Evolutionary conservation across 176 grass and related monocot species (phyloP).

Genomic region (Oryza glumipatula): DNA sequence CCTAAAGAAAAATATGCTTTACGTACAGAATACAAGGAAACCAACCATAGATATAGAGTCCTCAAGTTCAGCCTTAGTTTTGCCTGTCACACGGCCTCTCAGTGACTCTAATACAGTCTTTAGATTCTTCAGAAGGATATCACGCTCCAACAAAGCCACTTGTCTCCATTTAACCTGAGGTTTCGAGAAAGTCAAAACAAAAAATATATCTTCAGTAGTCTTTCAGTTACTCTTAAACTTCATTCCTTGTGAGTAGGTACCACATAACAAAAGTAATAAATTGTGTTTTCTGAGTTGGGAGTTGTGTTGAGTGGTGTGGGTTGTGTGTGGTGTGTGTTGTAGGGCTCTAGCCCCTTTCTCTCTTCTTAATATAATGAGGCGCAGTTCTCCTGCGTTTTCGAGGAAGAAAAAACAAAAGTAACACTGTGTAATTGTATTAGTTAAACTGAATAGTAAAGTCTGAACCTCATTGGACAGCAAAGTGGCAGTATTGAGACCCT

Average conservation of each 20-base stretch:
- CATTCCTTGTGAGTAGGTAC: background rate
- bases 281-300: no score
- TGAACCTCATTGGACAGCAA: constrained; percentile 79
- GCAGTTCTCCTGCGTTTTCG: no score
- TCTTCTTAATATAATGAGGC: no score
- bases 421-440: background rate
- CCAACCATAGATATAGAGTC: constrained; percentile 85
- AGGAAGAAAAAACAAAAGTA: background rate
- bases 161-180: constrained; percentile 78
- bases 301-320: no score
- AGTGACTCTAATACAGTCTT: constrained; percentile 73
- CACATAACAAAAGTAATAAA: background rate
- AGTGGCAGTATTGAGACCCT: constrained; percentile 76
- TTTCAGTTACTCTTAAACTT: constrained; percentile 7
- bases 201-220: background rate
- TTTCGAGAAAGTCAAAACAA: constrained; percentile 31
- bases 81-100: constrained; percentile 58
- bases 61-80: constrained; percentile 85
- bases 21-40: constrained; percentile 37
- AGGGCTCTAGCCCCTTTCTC: no score
- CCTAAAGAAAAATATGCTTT: constrained; percentile 14
- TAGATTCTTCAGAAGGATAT: constrained; percentile 86
- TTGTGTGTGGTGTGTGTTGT: no score
- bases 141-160: constrained; percentile 76
- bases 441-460: constrained; percentile 20